Percentiles rank a stretch among this genome's conserved stretches.
phyloP scores from a whole-genome alignment of 2,329 filamentous ascomycete genomes.

The Camillea tinctor region DNA sequence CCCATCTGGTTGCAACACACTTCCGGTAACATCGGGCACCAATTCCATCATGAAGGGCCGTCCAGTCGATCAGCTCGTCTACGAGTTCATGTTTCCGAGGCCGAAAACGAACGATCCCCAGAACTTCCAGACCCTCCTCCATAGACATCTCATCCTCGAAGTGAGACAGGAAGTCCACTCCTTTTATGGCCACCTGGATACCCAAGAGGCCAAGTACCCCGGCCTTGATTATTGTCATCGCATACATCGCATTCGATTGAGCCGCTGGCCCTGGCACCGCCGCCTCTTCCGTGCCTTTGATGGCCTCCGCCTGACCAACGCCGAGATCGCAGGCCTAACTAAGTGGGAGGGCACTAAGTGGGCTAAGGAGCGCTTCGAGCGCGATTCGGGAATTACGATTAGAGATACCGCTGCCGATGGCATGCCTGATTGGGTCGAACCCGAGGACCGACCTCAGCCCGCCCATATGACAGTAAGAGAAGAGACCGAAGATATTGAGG shows the following conservation, averaged over 20 bases:
- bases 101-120: slow-evolving; percentile 66
- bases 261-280: slow-evolving; percentile 73
- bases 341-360: slow-evolving; percentile 83
- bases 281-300: slow-evolving; percentile 77
- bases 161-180: slow-evolving; percentile 75
- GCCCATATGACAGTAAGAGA: slow-evolving; percentile 19
- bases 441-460: slow-evolving; percentile 34
- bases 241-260: slow-evolving; percentile 74
- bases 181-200: slow-evolving; percentile 78
- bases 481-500: slow-evolving; percentile 34
- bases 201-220: slow-evolving; percentile 77
- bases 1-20: slow-evolving; percentile 4
- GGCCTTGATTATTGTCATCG: slow-evolving; percentile 74
- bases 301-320: slow-evolving; percentile 62
- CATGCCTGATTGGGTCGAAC: slow-evolving; percentile 61
- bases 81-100: slow-evolving; percentile 70
- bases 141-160: slow-evolving; percentile 70
- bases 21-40: neutral
- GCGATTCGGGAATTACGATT: slow-evolving; percentile 69
- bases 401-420: slow-evolving; percentile 70
- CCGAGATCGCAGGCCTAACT: slow-evolving; percentile 70
- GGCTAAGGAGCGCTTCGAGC: slow-evolving; percentile 78
- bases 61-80: slow-evolving; percentile 69
- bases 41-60: slow-evolving; percentile 63
- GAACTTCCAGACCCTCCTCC: slow-evolving; percentile 68